phyloP scores from a whole-genome alignment of 2,329 filamentous ascomycete genomes.

The Penicillium hesseltinei region DNA sequence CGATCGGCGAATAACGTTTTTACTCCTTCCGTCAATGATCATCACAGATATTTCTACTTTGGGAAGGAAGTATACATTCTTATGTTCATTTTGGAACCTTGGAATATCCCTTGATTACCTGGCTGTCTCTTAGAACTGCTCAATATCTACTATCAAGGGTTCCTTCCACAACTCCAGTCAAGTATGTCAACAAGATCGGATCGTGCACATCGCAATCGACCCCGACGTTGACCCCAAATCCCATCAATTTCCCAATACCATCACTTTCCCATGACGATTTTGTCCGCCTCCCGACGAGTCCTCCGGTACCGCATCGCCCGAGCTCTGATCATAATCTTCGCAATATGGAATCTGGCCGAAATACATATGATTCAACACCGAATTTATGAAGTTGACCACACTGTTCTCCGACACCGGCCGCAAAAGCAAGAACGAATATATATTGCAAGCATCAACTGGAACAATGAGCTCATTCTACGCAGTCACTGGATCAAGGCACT shows the following conservation, averaged over 20 bases:
- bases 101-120: slow-evolving; percentile 2
- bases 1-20: not conserved
- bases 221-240: not conserved
- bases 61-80: not conserved
- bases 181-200: not conserved
- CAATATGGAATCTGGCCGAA: slow-evolving; percentile 23
- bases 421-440: slow-evolving; percentile 50
- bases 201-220: not conserved
- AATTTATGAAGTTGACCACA: slow-evolving; percentile 13
- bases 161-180: not conserved
- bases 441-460: slow-evolving; percentile 69
- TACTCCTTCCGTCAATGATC: not conserved
- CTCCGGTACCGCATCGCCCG: slow-evolving; percentile 19
- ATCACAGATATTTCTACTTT: not conserved
- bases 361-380: slow-evolving; percentile 18
- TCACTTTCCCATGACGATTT: slow-evolving; percentile 15
- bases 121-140: not conserved
- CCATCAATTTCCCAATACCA: not conserved
- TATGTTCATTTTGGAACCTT: not conserved
- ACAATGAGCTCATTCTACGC: slow-evolving; percentile 60
- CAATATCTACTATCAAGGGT: not conserved
- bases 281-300: slow-evolving; percentile 12
- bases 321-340: slow-evolving; percentile 17
- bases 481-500: slow-evolving; percentile 63
- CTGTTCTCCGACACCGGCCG: slow-evolving; percentile 10